These are phyloP conservation scores for Schizophyllum commune DNA, from an alignment of 1,284 basidiomycete genomes.

Conservation along the genomic window DNA sequence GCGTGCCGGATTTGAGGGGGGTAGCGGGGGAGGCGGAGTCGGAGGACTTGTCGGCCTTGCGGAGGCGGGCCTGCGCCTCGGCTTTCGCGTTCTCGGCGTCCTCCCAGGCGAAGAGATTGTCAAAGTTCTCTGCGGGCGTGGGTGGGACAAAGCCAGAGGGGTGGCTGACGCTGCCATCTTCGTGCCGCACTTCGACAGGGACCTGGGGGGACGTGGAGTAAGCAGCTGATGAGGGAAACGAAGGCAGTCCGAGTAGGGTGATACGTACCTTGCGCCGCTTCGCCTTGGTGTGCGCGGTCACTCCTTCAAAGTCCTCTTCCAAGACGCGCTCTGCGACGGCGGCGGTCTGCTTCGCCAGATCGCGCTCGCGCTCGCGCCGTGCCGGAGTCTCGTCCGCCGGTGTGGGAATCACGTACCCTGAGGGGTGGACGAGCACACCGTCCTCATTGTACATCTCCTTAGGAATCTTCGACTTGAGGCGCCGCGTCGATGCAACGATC, in stretches of 20 bases:
- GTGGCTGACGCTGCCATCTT: constrained; percentile 25
- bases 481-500: constrained; percentile 5
- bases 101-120: background rate
- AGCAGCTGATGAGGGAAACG: background rate
- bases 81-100: background rate
- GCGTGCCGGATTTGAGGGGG: background rate
- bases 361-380: constrained; percentile 2
- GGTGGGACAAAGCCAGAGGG: constrained; percentile 30
- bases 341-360: constrained; percentile 18
- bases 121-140: constrained; percentile 26
- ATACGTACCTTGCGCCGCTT: constrained; percentile 15
- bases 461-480: constrained; percentile 4
- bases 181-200: constrained; percentile 24
- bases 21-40: background rate
- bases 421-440: constrained; percentile 6
- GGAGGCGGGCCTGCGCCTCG: background rate
- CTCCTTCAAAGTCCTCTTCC: constrained; percentile 20
- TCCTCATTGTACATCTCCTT: constrained; percentile 1
- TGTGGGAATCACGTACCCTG: constrained; percentile 10
- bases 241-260: background rate
- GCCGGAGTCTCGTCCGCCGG: constrained; percentile 4
- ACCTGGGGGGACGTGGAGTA: constrained; percentile 7
- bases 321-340: constrained; percentile 23
- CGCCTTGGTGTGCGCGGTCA: constrained; percentile 19
- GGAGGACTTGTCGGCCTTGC: background rate